Percentiles rank a stretch among this genome's conserved stretches.
phyloP scores from a whole-genome alignment of 352 stramenopile genomes.

The Paralagenidium karlingii region DNA sequence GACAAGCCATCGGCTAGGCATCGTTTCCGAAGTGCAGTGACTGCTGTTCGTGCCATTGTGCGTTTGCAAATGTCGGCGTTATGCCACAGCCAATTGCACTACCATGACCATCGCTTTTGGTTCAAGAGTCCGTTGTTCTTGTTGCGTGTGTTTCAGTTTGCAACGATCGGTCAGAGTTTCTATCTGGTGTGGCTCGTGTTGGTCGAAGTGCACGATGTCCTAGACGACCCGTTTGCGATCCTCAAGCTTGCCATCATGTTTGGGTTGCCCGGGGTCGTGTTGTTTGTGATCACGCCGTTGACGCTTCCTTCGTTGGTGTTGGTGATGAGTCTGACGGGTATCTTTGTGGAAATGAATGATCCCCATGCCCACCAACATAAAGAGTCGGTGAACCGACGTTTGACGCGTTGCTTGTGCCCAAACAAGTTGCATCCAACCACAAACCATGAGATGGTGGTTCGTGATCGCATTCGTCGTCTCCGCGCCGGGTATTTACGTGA shows the following conservation, averaged over 20 bases:
- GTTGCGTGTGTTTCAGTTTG: constrained; percentile 72
- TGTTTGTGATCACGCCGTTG: constrained; percentile 72
- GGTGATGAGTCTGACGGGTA: constrained; percentile 76
- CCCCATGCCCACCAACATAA: no score
- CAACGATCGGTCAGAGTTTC: constrained; percentile 76
- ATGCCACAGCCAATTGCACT: constrained; percentile 68
- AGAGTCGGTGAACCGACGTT: no score
- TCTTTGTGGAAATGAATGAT: constrained; percentile 73
- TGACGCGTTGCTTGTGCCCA: no score
- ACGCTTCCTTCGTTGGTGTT: constrained; percentile 83
- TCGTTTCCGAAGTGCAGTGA: not conserved
- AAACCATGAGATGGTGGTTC: no score
- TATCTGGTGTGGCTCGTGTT: constrained; percentile 81
- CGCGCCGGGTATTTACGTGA: no score
- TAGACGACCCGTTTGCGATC: constrained; percentile 3
- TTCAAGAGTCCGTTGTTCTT: constrained; percentile 62
- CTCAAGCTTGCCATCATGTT: constrained; percentile 28
- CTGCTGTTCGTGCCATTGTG: constrained; percentile 46
- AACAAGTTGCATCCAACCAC: no score
- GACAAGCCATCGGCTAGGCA: constrained; percentile 19
- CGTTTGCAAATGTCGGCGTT: constrained; percentile 84
- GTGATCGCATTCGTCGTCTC: no score
- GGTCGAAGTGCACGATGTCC: constrained; percentile 36
- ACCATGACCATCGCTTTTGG: constrained; percentile 76
- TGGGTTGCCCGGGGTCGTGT: constrained; percentile 38